Base-by-base conservation (phyloP, 805 yeast species). In the Pichia cephalocereana region DNA sequence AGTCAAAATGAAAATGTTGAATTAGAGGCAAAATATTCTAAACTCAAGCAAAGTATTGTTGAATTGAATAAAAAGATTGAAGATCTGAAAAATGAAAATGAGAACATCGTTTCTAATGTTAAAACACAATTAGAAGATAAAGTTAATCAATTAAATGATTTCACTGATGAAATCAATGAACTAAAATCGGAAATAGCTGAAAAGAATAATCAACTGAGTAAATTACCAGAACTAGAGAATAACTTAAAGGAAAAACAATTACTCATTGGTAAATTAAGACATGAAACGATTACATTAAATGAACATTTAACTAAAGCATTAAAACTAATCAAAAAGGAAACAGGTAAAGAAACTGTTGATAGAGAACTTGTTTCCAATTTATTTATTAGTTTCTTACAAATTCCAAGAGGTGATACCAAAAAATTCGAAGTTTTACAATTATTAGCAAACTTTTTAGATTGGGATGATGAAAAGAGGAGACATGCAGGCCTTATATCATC, bases 221-320 rank as follows among this genome's bases (percentile, higher is more conserved):
- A 54, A 30, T 40, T 66, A 32, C 50, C 57, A 0, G 70, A 69
- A 57, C 70, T 72, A 45, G 85, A 74, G 59, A 68, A 63, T 46
- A 89, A 73, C 61, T 70, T 74, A 41, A 80, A 71, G 69, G 89
- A 75, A 52, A 89, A 87, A 64, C 87, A 82, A 50, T 68, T 90
- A 34, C 76, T 82, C 45, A 79, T 93, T 45, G 98, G 98, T 2
- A 93, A 91, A 62, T 74, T 93, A 44, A 78, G 97, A 46, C 98
- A 91, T 63, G 99, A 93, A 64, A 91, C 95, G 2, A 91, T 93
- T 10, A 86, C 87, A 27, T 69, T 91, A 49, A 93, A 93, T 63
- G 99, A 93, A 61, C 98, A 93, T 67, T 69, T 93, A 47, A 89
- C 96, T n/a, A 91, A 93, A 59, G 95, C 98, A 1, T 68, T 91